Base-by-base conservation (phyloP, 148 eudicot species). In the Silene conica region DNA sequence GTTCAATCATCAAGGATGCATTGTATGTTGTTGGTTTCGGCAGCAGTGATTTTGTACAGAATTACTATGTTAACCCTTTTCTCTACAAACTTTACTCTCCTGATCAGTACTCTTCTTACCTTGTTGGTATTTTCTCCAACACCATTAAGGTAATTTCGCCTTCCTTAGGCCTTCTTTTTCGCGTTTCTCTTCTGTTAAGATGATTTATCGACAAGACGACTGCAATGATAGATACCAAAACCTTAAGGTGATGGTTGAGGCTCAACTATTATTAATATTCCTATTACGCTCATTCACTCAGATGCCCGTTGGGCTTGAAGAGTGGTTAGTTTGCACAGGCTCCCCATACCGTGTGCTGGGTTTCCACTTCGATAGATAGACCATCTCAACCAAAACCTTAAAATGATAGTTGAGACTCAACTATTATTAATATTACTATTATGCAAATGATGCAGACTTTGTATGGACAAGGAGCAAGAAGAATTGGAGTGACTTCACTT, bases 401-500 rank as follows among this genome's bases (percentile, higher is more conserved):
- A 28, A 28, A 28, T 28, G n/a, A n/a, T n/a, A n/a, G n/a, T n/a
- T n/a, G n/a, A n/a, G n/a, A n/a, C n/a, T n/a, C n/a, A n/a, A n/a
- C n/a, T n/a, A n/a, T n/a, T n/a, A n/a, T n/a, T n/a, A n/a, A n/a
- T n/a, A n/a, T n/a, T n/a, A n/a, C n/a, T n/a, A n/a, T n/a, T n/a
- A n/a, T n/a, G n/a, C n/a, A n/a, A n/a, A n/a, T n/a, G 11, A 52
- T 80, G 77, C 80, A 96, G 99, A 80, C 83, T 20, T 71, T 96
- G 76, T 78, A 96, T 73, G 82, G 85, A 11, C 54, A 81, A 71
- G 99, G 99, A 82, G 99, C 96, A 6, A 85, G 97, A 71, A 89
- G 84, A 71, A 87, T 96, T 1, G 99, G 99, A n/a, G 99, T 77
- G 79, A 96, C 99, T 80, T 86, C 97, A 63, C 94, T 90, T 25